Conservation (phyloP, 495 filamentous ascomycete species). For the Xylaria telfairii region DNA sequence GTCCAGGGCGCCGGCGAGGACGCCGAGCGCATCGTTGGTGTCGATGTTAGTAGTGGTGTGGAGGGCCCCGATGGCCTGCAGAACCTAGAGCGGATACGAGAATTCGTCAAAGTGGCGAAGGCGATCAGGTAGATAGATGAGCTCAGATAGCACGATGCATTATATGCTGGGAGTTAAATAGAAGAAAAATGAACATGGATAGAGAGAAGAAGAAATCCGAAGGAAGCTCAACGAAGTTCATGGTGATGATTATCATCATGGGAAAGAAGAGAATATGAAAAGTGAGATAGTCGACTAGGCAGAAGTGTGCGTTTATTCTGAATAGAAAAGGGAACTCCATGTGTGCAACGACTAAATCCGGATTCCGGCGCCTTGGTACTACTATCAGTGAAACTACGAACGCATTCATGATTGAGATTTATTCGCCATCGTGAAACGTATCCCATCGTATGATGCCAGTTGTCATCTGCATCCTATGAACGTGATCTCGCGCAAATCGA, state of each 20-base stretch:
- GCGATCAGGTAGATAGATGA: slow-evolving; percentile 42
- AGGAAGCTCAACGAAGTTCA: background rate
- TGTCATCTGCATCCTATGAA: background rate
- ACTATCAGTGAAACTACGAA: background rate
- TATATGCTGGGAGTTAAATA: background rate
- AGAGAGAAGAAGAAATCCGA: background rate
- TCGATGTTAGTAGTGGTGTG: slow-evolving; percentile 94
- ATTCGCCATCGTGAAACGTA: slow-evolving; percentile 1
- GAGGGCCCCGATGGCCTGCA: slow-evolving; percentile 79
- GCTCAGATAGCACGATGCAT: background rate
- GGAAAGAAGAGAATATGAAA: background rate
- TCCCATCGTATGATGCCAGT: background rate
- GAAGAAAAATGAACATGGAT: slow-evolving; percentile 11
- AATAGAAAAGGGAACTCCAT: background rate
- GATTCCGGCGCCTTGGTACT: background rate
- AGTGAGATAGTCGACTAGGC: background rate
- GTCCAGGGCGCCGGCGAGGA: slow-evolving; percentile 63
- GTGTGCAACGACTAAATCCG: background rate
- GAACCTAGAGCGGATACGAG: slow-evolving; percentile 78
- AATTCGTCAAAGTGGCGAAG: slow-evolving; percentile 80
- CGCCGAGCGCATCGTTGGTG: slow-evolving; percentile 69
- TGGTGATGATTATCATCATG: background rate
- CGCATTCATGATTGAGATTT: background rate
- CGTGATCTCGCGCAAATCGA: background rate
- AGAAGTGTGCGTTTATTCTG: background rate